Evolutionary conservation across 2,329 filamentous ascomycete species (phyloP), one percentile per base, ranked within the genome.

Genomic region (Bipolaris sorokiniana): DNA sequence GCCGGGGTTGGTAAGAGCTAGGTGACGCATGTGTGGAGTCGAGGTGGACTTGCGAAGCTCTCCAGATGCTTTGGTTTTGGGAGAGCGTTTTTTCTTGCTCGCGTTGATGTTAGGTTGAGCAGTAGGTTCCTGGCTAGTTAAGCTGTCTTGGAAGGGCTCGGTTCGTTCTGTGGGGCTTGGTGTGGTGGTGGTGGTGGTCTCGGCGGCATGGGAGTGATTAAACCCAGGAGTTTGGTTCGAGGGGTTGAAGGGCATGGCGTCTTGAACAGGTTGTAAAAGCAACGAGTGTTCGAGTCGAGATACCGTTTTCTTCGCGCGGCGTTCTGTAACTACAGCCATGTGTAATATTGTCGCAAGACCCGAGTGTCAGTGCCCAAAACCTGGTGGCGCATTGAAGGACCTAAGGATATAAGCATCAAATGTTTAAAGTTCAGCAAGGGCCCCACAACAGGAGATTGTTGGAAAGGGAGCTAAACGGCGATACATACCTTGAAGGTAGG

Each of bases 21-120:
- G 63, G 51, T 75, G 78, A 65, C 77, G 79, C 68, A 82, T 76
- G 65, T 81, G 80, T 61, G 81, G 80, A 58, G 79, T 82, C 15
- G 81, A 82, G 5, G 75, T 73, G 47, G 78, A 77, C 48, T 79
- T 73, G 60, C 78, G 75, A 55, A 81, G 74, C 48, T 75, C 70
- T 33, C 68, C 61, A n/a, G 74, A 65, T n/a, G 65, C 57, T 61
- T 78, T 80, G 64, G 66, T 72, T 64, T 78, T 79, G 53, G 74
- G 75, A 2, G 72, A 63, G 44, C 75, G 74, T 62, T 71, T 67
- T 55, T 76, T 79, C 58, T 77, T 77, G 57, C 50, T 65, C 16
- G 63, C 52, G 13, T 70, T 68, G 20, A 65, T 65, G n/a, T 69
- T 67, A 47, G 63, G 44, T 38, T 69, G 66, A 18, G 57, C 38